phyloP scores from a whole-genome alignment of 345 rosid genomes.

The Eucalyptus erythrocorys region DNA sequence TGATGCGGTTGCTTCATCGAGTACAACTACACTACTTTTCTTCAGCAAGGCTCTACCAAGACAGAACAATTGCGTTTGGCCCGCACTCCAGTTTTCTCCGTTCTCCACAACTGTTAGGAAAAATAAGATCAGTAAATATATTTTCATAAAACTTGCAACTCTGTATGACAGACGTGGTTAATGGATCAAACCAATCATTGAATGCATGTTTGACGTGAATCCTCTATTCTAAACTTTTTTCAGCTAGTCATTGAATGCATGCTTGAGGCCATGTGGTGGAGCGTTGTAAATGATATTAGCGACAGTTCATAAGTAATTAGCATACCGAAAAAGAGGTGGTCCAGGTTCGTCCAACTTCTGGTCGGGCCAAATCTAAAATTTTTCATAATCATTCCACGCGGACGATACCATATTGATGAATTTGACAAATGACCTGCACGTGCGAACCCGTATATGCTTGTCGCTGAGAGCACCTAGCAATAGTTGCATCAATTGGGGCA shows the following conservation, averaged over 20 bases:
- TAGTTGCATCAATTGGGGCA: not conserved
- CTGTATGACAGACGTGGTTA: not conserved
- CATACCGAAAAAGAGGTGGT: not conserved
- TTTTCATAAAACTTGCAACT: not conserved
- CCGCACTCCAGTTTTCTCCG: slow-evolving; percentile 93
- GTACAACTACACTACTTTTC: slow-evolving; percentile 74
- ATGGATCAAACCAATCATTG: slow-evolving; percentile 25
- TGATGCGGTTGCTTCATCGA: slow-evolving; percentile 93
- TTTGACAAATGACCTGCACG: not conserved
- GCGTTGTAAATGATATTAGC: not conserved
- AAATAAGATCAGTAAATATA: not conserved
- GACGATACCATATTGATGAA: not conserved
- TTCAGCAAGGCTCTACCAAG: slow-evolving; percentile 82
- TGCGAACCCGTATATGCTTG: not conserved
- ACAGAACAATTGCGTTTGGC: slow-evolving; percentile 79
- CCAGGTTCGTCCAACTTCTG: not conserved
- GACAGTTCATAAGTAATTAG: not conserved
- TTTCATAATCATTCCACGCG: not conserved
- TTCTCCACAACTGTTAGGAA: slow-evolving; percentile 58
- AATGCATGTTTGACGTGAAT: too few species aligned
- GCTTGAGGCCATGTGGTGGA: not conserved
- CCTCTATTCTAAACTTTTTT: too few species aligned
- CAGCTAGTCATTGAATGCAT: not conserved
- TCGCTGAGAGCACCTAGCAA: not conserved
- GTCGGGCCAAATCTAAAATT: not conserved